Conservation (phyloP, 306 rosid species). For the Acacia melanoxylon region DNA sequence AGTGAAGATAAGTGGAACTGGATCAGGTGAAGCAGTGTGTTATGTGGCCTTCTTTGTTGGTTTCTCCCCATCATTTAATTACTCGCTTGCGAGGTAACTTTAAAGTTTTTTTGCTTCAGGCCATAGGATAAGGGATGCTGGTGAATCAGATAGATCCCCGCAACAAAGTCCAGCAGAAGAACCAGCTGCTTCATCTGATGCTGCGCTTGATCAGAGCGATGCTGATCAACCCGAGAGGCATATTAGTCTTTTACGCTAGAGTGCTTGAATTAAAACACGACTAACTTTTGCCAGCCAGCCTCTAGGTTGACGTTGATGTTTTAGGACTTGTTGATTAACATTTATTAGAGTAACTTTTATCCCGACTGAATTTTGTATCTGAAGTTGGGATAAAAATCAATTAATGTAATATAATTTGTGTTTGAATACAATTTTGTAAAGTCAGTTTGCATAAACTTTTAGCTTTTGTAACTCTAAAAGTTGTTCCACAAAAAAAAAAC, state of each 20-base stretch:
- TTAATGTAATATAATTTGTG: no score
- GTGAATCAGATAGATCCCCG: slow-evolving; percentile 36
- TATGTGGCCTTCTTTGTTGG: neutral
- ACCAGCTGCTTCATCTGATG: slow-evolving; percentile 30
- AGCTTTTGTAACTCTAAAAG: no score
- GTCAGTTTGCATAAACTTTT: no score
- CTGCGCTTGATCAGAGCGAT: slow-evolving; percentile 43
- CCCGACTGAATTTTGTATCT: no score
- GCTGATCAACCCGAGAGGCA: slow-evolving; percentile 21
- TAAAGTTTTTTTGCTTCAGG: slow-evolving; percentile 39
- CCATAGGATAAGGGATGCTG: slow-evolving; percentile 34
- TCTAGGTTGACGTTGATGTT: neutral
- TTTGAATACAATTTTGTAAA: no score
- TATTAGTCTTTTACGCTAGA: neutral
- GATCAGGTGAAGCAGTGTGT: slow-evolving; percentile 60
- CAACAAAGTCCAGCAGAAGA: slow-evolving; percentile 47
- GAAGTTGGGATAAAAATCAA: no score
- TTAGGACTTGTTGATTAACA: neutral
- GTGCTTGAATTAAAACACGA: slow-evolving; percentile 3
- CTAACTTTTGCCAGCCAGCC: neutral
- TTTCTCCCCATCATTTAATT: neutral
- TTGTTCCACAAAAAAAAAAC: no score
- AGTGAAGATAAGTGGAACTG: slow-evolving; percentile 49
- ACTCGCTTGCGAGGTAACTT: slow-evolving; percentile 15
- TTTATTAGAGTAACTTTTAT: no score